Evolutionary conservation across 169 alveolate genomes (phyloP), one percentile per base, ranked within the genome.

Genomic region (Plasmodium fragile): DNA sequence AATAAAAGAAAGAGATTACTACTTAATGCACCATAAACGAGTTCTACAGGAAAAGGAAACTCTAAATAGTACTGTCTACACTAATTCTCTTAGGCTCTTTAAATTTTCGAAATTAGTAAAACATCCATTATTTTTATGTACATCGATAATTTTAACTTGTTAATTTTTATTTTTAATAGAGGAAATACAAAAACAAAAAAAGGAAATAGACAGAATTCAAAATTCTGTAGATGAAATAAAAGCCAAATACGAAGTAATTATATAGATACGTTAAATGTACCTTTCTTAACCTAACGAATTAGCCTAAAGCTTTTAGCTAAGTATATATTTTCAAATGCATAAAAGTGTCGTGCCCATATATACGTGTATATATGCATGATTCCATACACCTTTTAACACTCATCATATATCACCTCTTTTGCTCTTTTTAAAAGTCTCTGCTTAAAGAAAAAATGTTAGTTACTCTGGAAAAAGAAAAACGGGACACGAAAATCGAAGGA

Each of bases 1-100:
- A 53, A 87, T 87, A 34, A 87, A 87, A 77, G 93, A 87, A 78
- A 87, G 93, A 87, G 93, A 87, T 79, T 87, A 87, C 65, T 87
- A 87, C 71, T 59, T 87, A 59, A 87, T 87, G 93, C 93, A 87
- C 81, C 93, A 87, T 78, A 87, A 87, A 59, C 79, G 93, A 65
- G 93, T 87, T 69, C 69, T 87, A 36, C 93, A 87, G 55, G 93
- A 87, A 32, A 87, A 87, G 89, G 93, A 87, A 78, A 87, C 93
- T 43, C 53, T 87, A 59, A 87, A 87, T 55, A 87, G 93, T 87
- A 87, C 45, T 59, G 72, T 39, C 71, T 78, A 52, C 13, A 87
- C 39, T 22, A 77, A 41, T 39, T 22, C 78, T 7, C 81, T 4
- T 45, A 65, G 16, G 41, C 25, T 78, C 34, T 87, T 30, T 75